Conservation (phyloP, 1,284 basidiomycete species). For the Apiotrichum mycotoxinovorans region DNA sequence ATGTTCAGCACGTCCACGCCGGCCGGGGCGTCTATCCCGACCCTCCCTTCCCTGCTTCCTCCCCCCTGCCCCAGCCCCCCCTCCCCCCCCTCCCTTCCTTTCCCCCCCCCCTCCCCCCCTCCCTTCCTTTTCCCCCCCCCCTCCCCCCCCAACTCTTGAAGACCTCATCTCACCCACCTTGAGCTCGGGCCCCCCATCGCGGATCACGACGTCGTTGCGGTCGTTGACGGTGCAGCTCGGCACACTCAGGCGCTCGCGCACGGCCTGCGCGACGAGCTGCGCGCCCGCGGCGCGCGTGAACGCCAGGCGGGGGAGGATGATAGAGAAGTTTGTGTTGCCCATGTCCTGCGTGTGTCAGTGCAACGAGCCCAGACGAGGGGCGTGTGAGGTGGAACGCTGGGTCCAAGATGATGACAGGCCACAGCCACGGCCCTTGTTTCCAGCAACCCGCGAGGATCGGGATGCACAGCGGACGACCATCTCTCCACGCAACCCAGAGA, state of each 20-base stretch:
- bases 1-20: no score
- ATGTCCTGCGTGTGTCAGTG: conserved; percentile 62
- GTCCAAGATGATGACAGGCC: no score
- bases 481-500: no score
- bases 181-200: conserved; percentile 52
- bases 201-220: conserved; percentile 83
- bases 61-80: no score
- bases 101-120: no score
- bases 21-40: no score
- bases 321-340: conserved; percentile 96
- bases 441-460: no score
- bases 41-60: no score
- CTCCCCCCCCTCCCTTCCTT: no score
- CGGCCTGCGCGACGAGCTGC: conserved; percentile 70
- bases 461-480: no score
- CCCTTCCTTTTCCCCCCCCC: neutral
- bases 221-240: conserved; percentile 72
- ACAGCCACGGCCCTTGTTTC: no score
- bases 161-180: conserved; percentile 68
- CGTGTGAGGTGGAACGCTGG: no score
- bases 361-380: neutral
- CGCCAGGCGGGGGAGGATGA: conserved; percentile 74
- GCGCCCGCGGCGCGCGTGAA: conserved; percentile 82
- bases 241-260: conserved; percentile 65
- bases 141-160: conserved; percentile 8